These are phyloP conservation scores for Eutypa lata DNA, from an alignment of 2,329 filamentous ascomycete species.

Conservation along the genomic window DNA sequence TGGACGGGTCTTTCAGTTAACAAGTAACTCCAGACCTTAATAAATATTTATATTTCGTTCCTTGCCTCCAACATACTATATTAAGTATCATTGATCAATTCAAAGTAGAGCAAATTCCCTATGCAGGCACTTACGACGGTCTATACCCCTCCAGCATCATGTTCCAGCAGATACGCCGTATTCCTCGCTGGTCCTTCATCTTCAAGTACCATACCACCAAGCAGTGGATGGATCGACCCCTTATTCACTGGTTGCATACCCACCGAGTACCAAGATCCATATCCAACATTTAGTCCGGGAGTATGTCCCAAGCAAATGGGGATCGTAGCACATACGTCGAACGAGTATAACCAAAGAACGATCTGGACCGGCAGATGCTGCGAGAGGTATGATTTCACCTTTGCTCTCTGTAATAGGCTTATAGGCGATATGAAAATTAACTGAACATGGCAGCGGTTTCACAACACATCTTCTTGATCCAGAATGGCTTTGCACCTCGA, in stretches of 20 bases:
- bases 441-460: slow-evolving; percentile 30
- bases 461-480: slow-evolving; percentile 14
- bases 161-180: slow-evolving; percentile 25
- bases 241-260: slow-evolving; percentile 26
- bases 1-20: no score
- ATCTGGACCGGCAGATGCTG: slow-evolving; percentile 27
- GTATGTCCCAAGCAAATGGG: slow-evolving; percentile 26
- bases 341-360: slow-evolving; percentile 10
- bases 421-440: no score
- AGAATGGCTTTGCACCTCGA: slow-evolving; percentile 22
- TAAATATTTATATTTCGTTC: no score
- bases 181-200: slow-evolving; percentile 19
- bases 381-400: slow-evolving; percentile 18
- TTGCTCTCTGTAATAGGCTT: no score
- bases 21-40: no score
- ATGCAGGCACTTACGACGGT: slow-evolving; percentile 25
- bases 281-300: slow-evolving; percentile 27
- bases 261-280: slow-evolving; percentile 19
- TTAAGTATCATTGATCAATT: no score
- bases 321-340: slow-evolving; percentile 16
- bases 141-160: slow-evolving; percentile 23
- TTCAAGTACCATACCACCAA: slow-evolving; percentile 22
- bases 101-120: neutral
- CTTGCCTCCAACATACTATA: no score
- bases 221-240: slow-evolving; percentile 29